These are phyloP conservation scores for Pistacia integerrima DNA, from an alignment of 345 rosid species.

Conservation along the genomic window DNA sequence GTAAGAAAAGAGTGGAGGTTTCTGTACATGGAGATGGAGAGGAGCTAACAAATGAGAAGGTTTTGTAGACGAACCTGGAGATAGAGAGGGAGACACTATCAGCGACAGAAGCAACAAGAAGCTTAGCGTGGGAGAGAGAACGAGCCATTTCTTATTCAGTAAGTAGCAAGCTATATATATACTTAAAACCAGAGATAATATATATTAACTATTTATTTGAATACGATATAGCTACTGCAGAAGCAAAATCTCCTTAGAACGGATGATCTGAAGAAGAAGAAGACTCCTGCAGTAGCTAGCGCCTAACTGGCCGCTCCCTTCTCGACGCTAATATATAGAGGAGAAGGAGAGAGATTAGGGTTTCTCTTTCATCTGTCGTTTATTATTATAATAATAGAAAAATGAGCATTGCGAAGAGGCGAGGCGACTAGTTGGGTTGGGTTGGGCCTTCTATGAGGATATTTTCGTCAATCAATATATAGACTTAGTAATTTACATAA, in stretches of 20 bases:
- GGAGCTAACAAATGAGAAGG: not conserved
- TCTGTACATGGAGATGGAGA: too few species aligned
- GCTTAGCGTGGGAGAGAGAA: constrained; percentile 29
- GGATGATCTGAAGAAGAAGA: not conserved
- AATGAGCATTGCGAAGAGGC: not conserved
- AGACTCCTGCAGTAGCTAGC: constrained; percentile 18
- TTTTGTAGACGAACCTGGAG: constrained; percentile 26
- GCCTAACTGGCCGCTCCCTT: constrained; percentile 4
- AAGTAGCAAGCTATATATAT: not conserved
- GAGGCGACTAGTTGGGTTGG: not conserved
- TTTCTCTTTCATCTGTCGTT: not conserved
- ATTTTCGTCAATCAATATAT: too few species aligned
- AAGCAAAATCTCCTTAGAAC: constrained; percentile 7
- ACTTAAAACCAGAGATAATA: not conserved
- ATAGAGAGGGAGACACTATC: constrained; percentile 26
- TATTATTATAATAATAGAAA: too few species aligned
- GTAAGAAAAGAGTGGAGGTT: too few species aligned
- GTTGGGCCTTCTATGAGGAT: constrained; percentile 3
- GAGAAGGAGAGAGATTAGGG: not conserved
- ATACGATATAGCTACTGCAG: constrained; percentile 14
- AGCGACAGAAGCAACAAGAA: constrained; percentile 23
- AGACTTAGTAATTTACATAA: too few species aligned
- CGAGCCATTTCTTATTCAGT: constrained; percentile 36
- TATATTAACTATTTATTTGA: not conserved
- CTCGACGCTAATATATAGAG: not conserved